Percentiles rank a stretch among this genome's conserved stretches.
These are phyloP conservation scores for Ogataea hybrid DNA, from an alignment of 1,139 yeast genomes.

Conservation along the genomic window DNA sequence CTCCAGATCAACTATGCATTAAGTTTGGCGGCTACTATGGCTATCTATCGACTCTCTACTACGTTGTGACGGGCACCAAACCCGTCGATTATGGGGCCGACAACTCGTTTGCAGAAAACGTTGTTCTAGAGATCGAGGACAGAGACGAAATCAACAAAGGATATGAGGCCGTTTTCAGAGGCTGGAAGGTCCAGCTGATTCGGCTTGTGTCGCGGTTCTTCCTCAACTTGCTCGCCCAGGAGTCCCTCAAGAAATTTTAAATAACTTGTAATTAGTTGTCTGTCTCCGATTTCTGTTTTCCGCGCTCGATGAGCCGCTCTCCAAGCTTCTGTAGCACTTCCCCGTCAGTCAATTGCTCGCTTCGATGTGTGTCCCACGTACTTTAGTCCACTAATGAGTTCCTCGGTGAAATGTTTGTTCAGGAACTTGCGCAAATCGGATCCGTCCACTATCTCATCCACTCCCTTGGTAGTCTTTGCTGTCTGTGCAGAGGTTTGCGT, in stretches of 20 bases:
- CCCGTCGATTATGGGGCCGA: conserved; percentile 29
- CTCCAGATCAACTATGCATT: conserved; percentile 50
- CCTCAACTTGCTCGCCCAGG: conserved; percentile 58
- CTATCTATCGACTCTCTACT: conserved; percentile 48
- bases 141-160: conserved; percentile 40
- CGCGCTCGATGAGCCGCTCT: conserved; percentile 57
- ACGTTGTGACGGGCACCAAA: conserved; percentile 38
- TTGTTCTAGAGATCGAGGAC: conserved; percentile 27
- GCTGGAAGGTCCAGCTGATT: conserved; percentile 86
- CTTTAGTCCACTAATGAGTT: conserved; percentile 67
- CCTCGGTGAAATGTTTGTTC: conserved; percentile 66
- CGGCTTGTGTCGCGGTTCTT: conserved; percentile 87
- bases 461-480: conserved; percentile 17
- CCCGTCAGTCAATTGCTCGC: conserved; percentile 47
- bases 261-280: conserved; percentile 16
- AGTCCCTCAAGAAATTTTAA: conserved; percentile 40
- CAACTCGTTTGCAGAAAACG: conserved; percentile 21
- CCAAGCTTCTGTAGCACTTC: conserved; percentile 74
- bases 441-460: conserved; percentile 66
- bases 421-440: conserved; percentile 78
- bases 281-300: conserved; percentile 28
- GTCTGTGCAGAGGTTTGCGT: conserved; percentile 9
- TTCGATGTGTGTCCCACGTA: conserved; percentile 30
- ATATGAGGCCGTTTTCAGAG: conserved; percentile 65
- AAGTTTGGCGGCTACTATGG: conserved; percentile 54